Conservation (phyloP, 257 asterid species). For the Solanum virginianum region DNA sequence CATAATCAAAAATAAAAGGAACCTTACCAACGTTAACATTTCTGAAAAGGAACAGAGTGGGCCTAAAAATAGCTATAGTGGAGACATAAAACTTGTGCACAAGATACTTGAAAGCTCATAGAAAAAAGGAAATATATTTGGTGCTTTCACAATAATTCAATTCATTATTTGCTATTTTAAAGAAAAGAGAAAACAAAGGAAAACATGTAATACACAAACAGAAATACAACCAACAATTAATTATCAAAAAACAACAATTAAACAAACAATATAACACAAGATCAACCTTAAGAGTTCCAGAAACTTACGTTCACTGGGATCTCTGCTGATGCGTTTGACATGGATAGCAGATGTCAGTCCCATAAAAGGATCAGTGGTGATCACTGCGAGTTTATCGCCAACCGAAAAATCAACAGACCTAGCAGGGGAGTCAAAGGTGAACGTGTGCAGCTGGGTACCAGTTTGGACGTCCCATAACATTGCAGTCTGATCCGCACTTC, state of each 20-base stretch:
- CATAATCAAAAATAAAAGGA: not conserved
- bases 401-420: slow-evolving; percentile 71
- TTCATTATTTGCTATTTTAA: not conserved
- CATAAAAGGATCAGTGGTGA: slow-evolving; percentile 89
- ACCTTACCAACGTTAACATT: not conserved
- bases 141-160: not conserved
- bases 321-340: slow-evolving; percentile 49
- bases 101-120: not conserved
- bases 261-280: not conserved
- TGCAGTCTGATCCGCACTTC: slow-evolving; percentile 91
- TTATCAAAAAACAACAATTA: not conserved
- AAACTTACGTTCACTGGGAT: slow-evolving; percentile 60
- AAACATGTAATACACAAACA: not conserved
- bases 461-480: slow-evolving; percentile 71
- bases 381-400: slow-evolving; percentile 75
- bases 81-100: not conserved
- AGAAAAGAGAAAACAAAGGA: not conserved
- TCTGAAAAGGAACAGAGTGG: not conserved
- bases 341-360: slow-evolving; percentile 74
- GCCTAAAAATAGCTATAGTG: not conserved
- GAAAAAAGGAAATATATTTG: not conserved
- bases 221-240: not conserved
- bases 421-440: slow-evolving; percentile 67
- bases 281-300: not conserved
- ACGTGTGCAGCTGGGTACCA: slow-evolving; percentile 53